Percentiles rank a stretch among this genome's conserved stretches.
phyloP scores from a whole-genome alignment of 306 rosid species.

The Pyrus pyrifolia region DNA sequence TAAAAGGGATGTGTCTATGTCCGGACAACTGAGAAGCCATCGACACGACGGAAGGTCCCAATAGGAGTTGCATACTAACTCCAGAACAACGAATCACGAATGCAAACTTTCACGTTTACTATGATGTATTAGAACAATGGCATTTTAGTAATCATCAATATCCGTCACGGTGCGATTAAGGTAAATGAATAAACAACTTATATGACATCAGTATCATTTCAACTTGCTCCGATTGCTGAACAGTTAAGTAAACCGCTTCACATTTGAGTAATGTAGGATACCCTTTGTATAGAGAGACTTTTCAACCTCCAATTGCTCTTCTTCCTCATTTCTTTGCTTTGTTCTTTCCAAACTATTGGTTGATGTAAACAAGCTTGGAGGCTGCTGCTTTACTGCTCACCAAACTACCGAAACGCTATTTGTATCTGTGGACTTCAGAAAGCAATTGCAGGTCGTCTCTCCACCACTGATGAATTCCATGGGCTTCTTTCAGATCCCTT shows the following conservation, averaged over 20 bases:
- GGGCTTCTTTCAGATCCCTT: constrained; percentile 60
- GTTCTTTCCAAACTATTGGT: neutral
- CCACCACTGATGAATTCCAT: constrained; percentile 99
- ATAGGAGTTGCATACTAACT: too few species aligned
- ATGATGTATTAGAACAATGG: too few species aligned
- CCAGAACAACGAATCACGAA: too few species aligned
- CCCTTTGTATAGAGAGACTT: too few species aligned
- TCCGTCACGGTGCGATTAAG: too few species aligned
- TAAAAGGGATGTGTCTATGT: too few species aligned
- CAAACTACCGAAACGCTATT: constrained; percentile 3
- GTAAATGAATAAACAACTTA: too few species aligned
- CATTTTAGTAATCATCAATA: neutral
- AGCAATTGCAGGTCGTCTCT: constrained; percentile 38
- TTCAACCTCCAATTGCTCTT: neutral
- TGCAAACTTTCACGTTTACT: neutral
- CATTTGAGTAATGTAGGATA: too few species aligned
- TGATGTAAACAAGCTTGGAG: neutral
- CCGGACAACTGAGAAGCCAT: too few species aligned
- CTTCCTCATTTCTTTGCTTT: neutral
- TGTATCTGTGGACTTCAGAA: constrained; percentile 45
- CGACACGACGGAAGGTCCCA: too few species aligned
- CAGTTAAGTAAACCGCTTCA: neutral
- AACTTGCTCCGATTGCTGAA: neutral
- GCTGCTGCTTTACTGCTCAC: neutral
- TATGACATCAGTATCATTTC: neutral